Conservation (phyloP, 768 basidiomycete genomes). For the Suillus tomentosus region DNA sequence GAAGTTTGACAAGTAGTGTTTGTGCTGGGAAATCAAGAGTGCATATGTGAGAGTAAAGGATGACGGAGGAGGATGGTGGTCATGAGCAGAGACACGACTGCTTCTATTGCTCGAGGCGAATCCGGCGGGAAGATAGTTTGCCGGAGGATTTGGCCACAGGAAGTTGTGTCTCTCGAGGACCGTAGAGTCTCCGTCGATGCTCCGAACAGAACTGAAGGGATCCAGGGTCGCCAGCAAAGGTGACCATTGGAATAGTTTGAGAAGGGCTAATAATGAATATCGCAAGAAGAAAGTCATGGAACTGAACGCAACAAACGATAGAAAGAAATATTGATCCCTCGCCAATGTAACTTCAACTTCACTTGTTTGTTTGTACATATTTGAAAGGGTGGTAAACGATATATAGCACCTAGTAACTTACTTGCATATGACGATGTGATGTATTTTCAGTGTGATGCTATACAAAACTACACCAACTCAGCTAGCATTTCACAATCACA, state of each 20-base stretch:
- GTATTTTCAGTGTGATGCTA: too few relatives aligned
- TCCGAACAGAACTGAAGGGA: background rate
- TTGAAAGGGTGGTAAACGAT: too few relatives aligned
- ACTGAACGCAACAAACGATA: background rate
- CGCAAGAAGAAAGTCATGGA: slow-evolving; percentile 3
- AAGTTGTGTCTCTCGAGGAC: background rate
- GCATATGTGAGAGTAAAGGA: background rate
- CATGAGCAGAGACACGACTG: background rate
- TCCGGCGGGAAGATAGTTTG: background rate
- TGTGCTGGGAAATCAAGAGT: slow-evolving; percentile 3
- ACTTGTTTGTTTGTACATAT: too few relatives aligned
- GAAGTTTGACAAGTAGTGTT: slow-evolving; percentile 1
- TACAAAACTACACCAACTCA: too few relatives aligned
- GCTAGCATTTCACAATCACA: too few relatives aligned
- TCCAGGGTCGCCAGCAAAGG: background rate
- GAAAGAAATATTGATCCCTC: too few relatives aligned
- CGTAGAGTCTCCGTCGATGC: background rate
- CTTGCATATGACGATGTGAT: too few relatives aligned
- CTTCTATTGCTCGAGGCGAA: background rate
- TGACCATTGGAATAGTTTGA: slow-evolving; percentile 6
- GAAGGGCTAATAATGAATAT: background rate
- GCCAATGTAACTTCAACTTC: too few relatives aligned
- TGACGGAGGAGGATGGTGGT: background rate
- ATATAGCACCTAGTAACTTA: too few relatives aligned
- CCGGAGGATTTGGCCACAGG: background rate